Percentiles rank a stretch among this genome's conserved stretches.
Evolutionary conservation across 768 basidiomycete species (phyloP).

Genomic region (Paxillus involutus): DNA sequence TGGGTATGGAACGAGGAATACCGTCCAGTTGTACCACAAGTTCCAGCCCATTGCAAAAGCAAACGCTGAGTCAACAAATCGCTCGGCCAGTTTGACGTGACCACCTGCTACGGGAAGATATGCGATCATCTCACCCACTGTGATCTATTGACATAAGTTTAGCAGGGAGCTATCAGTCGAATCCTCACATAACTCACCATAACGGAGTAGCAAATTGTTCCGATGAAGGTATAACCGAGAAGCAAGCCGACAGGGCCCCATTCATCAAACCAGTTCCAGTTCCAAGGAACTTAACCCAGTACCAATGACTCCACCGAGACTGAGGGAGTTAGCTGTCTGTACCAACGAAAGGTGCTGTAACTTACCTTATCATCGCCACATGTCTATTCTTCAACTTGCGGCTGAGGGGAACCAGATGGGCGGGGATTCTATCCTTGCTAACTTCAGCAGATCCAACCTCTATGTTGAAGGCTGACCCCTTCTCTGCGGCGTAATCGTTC

Average conservation of each 20-base stretch:
- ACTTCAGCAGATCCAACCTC: slow-evolving; percentile 1
- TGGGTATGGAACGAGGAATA: slow-evolving; percentile 3
- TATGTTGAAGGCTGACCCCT: neutral
- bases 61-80: slow-evolving; percentile 42
- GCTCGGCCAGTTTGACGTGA: slow-evolving; percentile 43
- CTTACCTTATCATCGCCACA: slow-evolving; percentile 28
- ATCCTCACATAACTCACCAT: slow-evolving; percentile 24
- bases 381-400: slow-evolving; percentile 29
- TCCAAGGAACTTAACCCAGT: slow-evolving; percentile 31
- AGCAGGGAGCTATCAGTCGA: neutral
- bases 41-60: slow-evolving; percentile 41
- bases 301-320: slow-evolving; percentile 38
- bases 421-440: neutral
- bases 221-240: slow-evolving; percentile 36
- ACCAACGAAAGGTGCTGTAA: neutral
- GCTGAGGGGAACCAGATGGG: neutral
- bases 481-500: neutral
- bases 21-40: slow-evolving; percentile 38
- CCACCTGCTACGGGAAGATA: slow-evolving; percentile 45
- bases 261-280: slow-evolving; percentile 29
- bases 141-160: slow-evolving; percentile 8
- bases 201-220: slow-evolving; percentile 31
- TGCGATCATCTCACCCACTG: slow-evolving; percentile 42
- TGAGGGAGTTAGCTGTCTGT: neutral
- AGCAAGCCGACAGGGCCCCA: slow-evolving; percentile 45